Base-by-base conservation (phyloP, 306 rosid species). In the Dryas octopetala region DNA sequence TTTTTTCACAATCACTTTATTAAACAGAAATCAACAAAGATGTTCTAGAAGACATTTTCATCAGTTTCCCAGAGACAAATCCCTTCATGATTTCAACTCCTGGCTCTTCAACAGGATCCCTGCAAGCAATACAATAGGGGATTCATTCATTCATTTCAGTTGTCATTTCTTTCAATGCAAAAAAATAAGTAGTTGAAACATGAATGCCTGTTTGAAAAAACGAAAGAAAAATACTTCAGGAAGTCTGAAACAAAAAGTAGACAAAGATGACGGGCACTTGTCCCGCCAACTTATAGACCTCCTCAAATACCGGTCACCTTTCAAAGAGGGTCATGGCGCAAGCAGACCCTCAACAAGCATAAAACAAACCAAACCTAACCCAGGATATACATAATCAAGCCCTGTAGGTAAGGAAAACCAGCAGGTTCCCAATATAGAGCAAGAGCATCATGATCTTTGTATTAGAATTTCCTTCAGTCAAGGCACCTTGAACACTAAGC, bases 1-100 rank as follows among this genome's bases (percentile, higher is more conserved):
- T 43, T 81, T 65, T 51, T 55, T 40, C 66, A 77, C 77, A 74
- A 68, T 62, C 80, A 68, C 17, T 77, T 82, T 78, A 78, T 85
- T 78, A 40, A 71, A 71, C 79, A 54, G 78, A 76, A 73, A 76
- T 75, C 47, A 54, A 60, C 50, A 62, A 78, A 58, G 44, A 50
- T 10, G 58, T 23, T 54, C 48, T 64, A 40, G 11, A 53, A 16
- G 41, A 61, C 55, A 23, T 77, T 60, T 67, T 64, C 78, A 28
- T 17, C 11, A 15, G 66, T 62, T 49, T 48, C 14, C 70, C 4
- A 50, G 58, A 16, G 17, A 43, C 52, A 54, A 57, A 78, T 32
- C 19, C 50, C 67, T 66, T 68, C 4, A 32, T 45, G 74, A 55
- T 66, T 50, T 69, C 50, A 41, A 15, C 44, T 47, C 43, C 49